Evolutionary conservation across 176 grass and related monocot species (phyloP), one percentile per base, ranked within the genome.

Genomic region (Phoenix dactylifera): DNA sequence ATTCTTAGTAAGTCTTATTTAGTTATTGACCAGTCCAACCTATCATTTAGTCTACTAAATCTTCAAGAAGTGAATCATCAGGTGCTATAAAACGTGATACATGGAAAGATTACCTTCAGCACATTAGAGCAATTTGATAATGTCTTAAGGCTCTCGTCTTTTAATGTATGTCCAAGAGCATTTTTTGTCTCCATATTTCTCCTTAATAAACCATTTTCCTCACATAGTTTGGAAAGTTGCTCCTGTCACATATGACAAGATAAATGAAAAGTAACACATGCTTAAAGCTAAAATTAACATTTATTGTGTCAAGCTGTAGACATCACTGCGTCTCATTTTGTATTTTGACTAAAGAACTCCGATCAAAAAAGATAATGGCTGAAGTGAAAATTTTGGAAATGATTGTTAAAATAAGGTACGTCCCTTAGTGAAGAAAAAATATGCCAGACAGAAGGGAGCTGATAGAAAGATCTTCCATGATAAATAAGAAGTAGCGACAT

Each of bases 161-260:
- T 61, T 72, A 4, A 28, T 63, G 59, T 18, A 67, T 75, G 51
- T 55, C 26, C 17, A 19, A 18, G 12, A 18, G 5, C 20, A 23
- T 44, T 44, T 44, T 44, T 44, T 44, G 59, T 76, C 28, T 88
- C 92, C 65, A 91, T 51, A 77, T 26, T 91, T 83, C 65, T 90
- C 74, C 69, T 85, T 18, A 91, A 76, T 16, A 80, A 88, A n/a
- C 54, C 72, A 82, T 88, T 91, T 76, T 91, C 87, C 53, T 91
- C 73, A 64, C 81, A 84, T 55, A 97, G 72, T 76, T 83, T 88
- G 73, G 72, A 85, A 39, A 97, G 66, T 83, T 91, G 87, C 12
- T 88, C 87, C 92, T 97, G 77, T 57, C 22, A 74, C 49, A 78
- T 22, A 25, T 44, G 35, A 44, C 35, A 44, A 1, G 9, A 44